These are phyloP conservation scores for Termitomyces sp. DNA, from an alignment of 768 basidiomycete species.

Conservation along the genomic window DNA sequence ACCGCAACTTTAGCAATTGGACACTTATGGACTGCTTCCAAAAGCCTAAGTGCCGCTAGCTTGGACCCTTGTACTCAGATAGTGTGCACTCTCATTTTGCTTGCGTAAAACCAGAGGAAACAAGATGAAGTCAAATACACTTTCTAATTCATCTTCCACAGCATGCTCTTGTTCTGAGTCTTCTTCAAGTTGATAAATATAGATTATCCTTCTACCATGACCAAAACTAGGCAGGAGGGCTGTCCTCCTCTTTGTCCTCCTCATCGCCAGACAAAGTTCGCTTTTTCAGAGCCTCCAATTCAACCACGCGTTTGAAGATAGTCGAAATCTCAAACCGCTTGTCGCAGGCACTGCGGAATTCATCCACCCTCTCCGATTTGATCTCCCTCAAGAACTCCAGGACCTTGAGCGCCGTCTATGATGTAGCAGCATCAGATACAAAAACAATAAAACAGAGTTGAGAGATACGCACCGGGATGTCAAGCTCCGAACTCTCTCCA, in stretches of 20 bases:
- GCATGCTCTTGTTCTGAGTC: not conserved
- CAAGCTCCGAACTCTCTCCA: constrained; percentile 34
- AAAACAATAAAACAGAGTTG: not conserved
- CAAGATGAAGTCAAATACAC: not conserved
- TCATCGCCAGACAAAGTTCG: constrained; percentile 14
- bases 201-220: not conserved
- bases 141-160: not conserved
- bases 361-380: constrained; percentile 49
- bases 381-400: constrained; percentile 44
- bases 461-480: constrained; percentile 38
- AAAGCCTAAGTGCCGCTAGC: not conserved
- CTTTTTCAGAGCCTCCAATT: constrained; percentile 38
- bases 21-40: not conserved
- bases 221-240: not conserved
- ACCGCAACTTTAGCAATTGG: not conserved
- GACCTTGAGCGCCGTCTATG: constrained; percentile 48
- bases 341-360: constrained; percentile 55
- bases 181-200: not conserved
- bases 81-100: not conserved
- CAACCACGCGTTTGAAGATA: constrained; percentile 54
- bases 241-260: constrained; percentile 8
- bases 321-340: constrained; percentile 56
- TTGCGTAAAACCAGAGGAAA: not conserved
- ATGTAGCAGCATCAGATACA: not conserved
- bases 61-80: not conserved